Conservation (phyloP, 768 basidiomycete genomes). For the Hygrophorus pudorinus region DNA sequence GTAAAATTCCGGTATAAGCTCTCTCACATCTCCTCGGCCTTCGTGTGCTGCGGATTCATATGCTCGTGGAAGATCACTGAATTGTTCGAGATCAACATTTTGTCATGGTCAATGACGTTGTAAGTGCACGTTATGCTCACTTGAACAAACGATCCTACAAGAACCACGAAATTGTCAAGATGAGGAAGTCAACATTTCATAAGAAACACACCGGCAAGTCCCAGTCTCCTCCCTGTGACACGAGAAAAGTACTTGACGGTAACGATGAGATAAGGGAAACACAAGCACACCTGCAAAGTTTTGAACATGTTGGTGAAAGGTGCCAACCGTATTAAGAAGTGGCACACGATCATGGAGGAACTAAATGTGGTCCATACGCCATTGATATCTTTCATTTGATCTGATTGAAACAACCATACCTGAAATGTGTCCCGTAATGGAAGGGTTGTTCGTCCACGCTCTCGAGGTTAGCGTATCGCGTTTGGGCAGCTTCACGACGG, state of each 20-base stretch:
- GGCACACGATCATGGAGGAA: slow-evolving; percentile 95
- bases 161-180: too few relatives aligned
- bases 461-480: slow-evolving; percentile 63
- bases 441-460: slow-evolving; percentile 84
- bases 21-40: slow-evolving; percentile 85
- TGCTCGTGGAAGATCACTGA: slow-evolving; percentile 67
- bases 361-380: slow-evolving; percentile 21
- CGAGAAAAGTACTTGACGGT: neutral
- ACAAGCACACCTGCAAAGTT: slow-evolving; percentile 45
- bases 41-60: slow-evolving; percentile 82
- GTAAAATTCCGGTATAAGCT: slow-evolving; percentile 86
- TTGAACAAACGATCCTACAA: slow-evolving; percentile 60
- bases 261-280: neutral
- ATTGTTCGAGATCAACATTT: too few relatives aligned
- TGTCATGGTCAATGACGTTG: neutral
- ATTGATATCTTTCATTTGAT: too few relatives aligned
- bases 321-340: slow-evolving; percentile 80
- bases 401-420: too few relatives aligned
- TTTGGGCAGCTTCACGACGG: slow-evolving; percentile 64
- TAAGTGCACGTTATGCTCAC: slow-evolving; percentile 23
- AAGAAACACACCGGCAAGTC: slow-evolving; percentile 49
- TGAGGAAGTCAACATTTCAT: too few relatives aligned
- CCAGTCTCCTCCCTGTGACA: slow-evolving; percentile 68
- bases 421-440: slow-evolving; percentile 92
- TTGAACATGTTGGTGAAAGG: slow-evolving; percentile 96